Base-by-base conservation (phyloP, 768 basidiomycete genomes). In the Suillus weaverae region DNA sequence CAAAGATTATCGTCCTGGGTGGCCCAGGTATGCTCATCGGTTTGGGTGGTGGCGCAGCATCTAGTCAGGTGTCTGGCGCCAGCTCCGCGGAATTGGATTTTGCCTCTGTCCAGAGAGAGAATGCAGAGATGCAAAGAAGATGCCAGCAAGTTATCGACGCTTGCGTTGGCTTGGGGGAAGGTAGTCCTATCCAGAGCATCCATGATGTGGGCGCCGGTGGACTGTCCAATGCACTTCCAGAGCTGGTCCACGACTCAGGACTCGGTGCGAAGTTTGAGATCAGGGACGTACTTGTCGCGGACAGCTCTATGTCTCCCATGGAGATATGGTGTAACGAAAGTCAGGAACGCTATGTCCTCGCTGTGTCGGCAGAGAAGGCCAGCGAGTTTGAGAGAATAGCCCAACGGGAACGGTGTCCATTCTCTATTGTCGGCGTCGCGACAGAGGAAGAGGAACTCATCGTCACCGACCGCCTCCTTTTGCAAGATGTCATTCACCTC, bases 281-380 rank as follows among this genome's bases (percentile, higher is more conserved):
- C 69, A 83, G 97, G 26, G 92, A 98, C 70, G 89, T 99, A 8
- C 84, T 94, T 32, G 88, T 97, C 46, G 97, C 94, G 35, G 97
- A 99, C 74, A 83, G 85, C 30, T 90, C 91, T 44, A 94, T 99
- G 93, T 95, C 94, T 5, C 97, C 97, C 0, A 98, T 99, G 97
- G 97, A 99, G 79, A 98, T 99, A 59, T 99, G 97, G 97, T 99
- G 97, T 74, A 99, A 99, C 78, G 97, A 99, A 78, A 91, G 89
- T 68, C 97, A 99, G 80, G 97, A 99, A 72, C 89, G 97, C 44
- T 99, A 99, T 74, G 97, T 99, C 35, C 84, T 99, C 36, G 97
- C 97, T 10, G 85, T 99, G 65, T 85, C 86, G 0, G 85, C 87
- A 2, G 83, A 85, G 20, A 85, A 84, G 64, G 80, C 88, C 26